Percentiles rank a stretch among this genome's conserved stretches.
These are phyloP conservation scores for Mycena sanguinolenta DNA, from an alignment of 768 basidiomycete species.

Conservation along the genomic window DNA sequence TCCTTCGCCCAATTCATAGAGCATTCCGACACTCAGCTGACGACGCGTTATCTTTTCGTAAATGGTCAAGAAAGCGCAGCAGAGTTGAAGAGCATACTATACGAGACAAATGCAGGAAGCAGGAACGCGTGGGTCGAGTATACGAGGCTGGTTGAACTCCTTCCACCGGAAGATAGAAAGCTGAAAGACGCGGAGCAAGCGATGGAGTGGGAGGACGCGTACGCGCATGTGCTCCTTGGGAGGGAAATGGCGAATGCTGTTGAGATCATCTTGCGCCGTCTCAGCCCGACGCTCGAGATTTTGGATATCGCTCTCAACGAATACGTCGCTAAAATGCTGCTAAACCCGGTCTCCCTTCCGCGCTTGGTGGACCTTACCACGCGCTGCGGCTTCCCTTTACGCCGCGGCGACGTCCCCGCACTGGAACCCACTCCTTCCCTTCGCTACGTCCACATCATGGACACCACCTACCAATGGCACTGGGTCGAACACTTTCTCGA, in stretches of 20 bases:
- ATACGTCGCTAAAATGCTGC: constrained; percentile 35
- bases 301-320: constrained; percentile 41
- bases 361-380: constrained; percentile 43
- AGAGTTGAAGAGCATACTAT: constrained; percentile 13
- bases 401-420: constrained; percentile 12
- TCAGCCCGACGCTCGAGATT: constrained; percentile 41
- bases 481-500: constrained; percentile 38
- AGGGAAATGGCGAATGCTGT: constrained; percentile 2
- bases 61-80: constrained; percentile 33
- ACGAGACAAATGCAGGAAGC: background rate
- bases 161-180: background rate
- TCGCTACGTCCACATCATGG: constrained; percentile 38
- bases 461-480: constrained; percentile 38
- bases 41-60: constrained; percentile 45
- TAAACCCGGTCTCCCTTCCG: constrained; percentile 42
- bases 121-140: background rate
- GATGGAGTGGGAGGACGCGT: background rate
- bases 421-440: constrained; percentile 39
- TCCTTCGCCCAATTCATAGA: constrained; percentile 42
- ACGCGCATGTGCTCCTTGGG: background rate
- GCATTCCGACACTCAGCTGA: constrained; percentile 35
- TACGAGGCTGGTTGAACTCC: background rate
- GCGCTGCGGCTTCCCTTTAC: constrained; percentile 44
- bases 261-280: constrained; percentile 35
- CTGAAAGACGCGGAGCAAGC: background rate